Conservation (phyloP, 148 eudicot genomes). For the Rhododendron griersonianum region DNA sequence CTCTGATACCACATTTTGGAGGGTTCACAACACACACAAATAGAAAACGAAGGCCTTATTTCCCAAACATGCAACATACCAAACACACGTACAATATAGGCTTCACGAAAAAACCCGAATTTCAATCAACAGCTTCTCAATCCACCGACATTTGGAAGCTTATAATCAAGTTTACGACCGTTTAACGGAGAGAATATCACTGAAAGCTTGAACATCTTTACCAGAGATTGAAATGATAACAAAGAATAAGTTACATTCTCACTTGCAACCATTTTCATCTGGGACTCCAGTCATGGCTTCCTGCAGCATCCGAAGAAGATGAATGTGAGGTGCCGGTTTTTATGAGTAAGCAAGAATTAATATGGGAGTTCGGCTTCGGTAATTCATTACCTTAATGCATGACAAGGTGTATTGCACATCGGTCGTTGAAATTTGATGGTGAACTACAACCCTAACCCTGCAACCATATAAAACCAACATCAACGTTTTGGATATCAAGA, state of each 20-base stretch:
- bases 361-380: not conserved
- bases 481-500: not conserved
- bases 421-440: constrained; percentile 68
- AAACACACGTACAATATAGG: not conserved
- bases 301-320: constrained; percentile 38
- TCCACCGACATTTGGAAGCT: not conserved
- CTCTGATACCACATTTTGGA: not conserved
- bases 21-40: not conserved
- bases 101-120: not conserved
- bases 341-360: not conserved
- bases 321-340: not conserved
- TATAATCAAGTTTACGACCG: not conserved
- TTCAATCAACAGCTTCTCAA: not conserved
- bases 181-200: not conserved
- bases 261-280: constrained; percentile 31
- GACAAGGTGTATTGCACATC: constrained; percentile 70
- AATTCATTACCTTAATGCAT: constrained; percentile 59
- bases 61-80: not conserved
- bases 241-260: not conserved
- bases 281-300: constrained; percentile 47
- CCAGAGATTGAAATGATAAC: not conserved
- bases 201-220: not conserved
- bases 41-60: not conserved
- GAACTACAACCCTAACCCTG: constrained; percentile 79
- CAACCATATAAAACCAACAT: constrained; percentile 3